A percentile compares a stretch with the other conserved stretches of the same genome.
Evolutionary conservation across 192 early-diverging fungal genomes (phyloP).

Genomic region (Dissophora globulifera): DNA sequence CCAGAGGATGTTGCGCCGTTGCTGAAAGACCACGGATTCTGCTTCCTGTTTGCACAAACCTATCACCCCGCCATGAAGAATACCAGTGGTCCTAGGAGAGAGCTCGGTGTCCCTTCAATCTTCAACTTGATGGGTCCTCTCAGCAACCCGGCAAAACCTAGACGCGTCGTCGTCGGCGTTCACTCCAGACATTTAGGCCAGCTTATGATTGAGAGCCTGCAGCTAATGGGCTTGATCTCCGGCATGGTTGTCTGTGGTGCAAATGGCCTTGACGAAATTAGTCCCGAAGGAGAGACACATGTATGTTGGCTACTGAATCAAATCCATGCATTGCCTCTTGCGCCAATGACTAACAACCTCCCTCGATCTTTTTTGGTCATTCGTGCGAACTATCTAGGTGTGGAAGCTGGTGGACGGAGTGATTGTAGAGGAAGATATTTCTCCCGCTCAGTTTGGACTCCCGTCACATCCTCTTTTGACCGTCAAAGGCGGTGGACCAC

Average conservation of each 20-base stretch:
- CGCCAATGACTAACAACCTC: not conserved
- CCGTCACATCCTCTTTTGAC: conserved; percentile 72
- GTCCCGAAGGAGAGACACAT: conserved; percentile 85
- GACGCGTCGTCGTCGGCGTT: conserved; percentile 91
- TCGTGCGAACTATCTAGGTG: conserved; percentile 39
- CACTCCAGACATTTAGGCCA: conserved; percentile 79
- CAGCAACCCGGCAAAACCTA: conserved; percentile 87
- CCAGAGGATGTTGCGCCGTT: conserved; percentile 75
- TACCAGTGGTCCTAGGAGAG: conserved; percentile 76
- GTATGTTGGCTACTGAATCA: conserved; percentile 58
- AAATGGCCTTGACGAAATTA: conserved; percentile 93
- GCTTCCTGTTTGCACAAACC: conserved; percentile 91
- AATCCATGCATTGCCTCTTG: not conserved
- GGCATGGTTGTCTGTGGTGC: conserved; percentile 93
- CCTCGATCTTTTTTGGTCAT: conserved; percentile 1
- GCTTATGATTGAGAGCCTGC: conserved; percentile 86
- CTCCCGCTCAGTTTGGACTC: conserved; percentile 92
- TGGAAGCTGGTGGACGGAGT: conserved; percentile 80
- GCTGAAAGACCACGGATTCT: conserved; percentile 75
- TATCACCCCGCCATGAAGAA: conserved; percentile 93
- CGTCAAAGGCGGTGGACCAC: conserved; percentile 76
- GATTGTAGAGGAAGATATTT: conserved; percentile 72
- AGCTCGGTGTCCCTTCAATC: conserved; percentile 92
- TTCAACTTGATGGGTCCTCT: conserved; percentile 96
- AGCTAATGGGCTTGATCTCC: conserved; percentile 77